A percentile compares a stretch with the other conserved stretches of the same genome.
These are phyloP conservation scores for Cubamyces sp. DNA, from an alignment of 768 basidiomycete species.

Conservation along the genomic window DNA sequence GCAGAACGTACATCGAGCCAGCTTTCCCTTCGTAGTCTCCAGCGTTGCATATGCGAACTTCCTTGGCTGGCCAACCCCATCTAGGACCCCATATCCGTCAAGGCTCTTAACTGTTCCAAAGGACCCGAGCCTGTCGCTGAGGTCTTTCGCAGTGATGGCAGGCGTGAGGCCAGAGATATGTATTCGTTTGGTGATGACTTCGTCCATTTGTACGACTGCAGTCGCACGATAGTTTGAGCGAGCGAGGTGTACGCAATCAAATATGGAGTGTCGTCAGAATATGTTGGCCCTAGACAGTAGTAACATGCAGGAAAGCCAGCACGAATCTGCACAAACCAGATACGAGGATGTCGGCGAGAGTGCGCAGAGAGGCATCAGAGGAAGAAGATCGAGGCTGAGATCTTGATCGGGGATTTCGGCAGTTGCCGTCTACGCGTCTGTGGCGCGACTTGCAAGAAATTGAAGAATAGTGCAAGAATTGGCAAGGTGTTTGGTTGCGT, in stretches of 20 bases:
- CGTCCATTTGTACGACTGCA: conserved; percentile 23
- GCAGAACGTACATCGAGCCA: conserved; percentile 62
- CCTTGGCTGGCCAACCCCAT: conserved; percentile 67
- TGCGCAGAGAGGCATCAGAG: not conserved
- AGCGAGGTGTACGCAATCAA: too few species aligned
- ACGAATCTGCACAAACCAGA: not conserved
- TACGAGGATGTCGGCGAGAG: not conserved
- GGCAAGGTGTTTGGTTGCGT: not conserved
- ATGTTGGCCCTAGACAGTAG: too few species aligned
- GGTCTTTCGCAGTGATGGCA: conserved; percentile 57
- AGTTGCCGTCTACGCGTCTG: not conserved
- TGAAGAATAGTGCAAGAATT: too few species aligned
- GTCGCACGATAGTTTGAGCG: not conserved
- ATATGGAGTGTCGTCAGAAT: too few species aligned
- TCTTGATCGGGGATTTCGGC: not conserved
- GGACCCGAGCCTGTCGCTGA: conserved; percentile 57
- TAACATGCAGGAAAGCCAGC: not conserved
- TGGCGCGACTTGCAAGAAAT: too few species aligned
- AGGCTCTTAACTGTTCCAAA: conserved; percentile 73
- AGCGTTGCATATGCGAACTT: conserved; percentile 79
- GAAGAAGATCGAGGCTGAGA: not conserved
- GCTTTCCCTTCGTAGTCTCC: conserved; percentile 58
- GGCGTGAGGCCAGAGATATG: conserved; percentile 80
- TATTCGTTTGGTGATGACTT: conserved; percentile 57
- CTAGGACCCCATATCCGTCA: conserved; percentile 68